These are phyloP conservation scores for Dysphania ambrosioides DNA, from an alignment of 148 eudicot genomes.

Conservation along the genomic window DNA sequence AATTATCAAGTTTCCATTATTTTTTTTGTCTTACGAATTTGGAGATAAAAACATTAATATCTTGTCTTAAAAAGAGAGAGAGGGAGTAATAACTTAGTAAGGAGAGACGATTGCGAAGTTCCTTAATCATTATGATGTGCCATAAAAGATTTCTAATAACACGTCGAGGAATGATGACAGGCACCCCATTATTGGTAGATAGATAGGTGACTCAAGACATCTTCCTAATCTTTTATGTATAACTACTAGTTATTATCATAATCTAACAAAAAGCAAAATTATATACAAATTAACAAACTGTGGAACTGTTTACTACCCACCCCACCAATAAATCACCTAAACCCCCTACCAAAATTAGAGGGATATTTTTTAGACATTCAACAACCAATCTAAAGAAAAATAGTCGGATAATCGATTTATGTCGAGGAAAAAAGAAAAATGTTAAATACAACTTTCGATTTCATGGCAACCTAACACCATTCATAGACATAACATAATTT, in stretches of 20 bases:
- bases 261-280: slow-evolving; percentile 10
- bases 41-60: too few relatives aligned
- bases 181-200: neutral
- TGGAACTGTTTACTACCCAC: slow-evolving; percentile 24
- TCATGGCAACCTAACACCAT: too few relatives aligned
- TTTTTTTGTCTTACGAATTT: too few relatives aligned
- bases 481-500: too few relatives aligned
- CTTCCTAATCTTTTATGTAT: neutral
- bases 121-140: neutral
- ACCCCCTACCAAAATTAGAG: too few relatives aligned
- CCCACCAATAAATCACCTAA: slow-evolving; percentile 23
- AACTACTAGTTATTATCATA: neutral
- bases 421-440: too few relatives aligned
- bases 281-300: slow-evolving; percentile 1
- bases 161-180: neutral
- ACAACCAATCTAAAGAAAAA: neutral
- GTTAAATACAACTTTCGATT: too few relatives aligned
- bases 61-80: too few relatives aligned
- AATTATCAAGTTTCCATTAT: too few relatives aligned
- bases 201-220: slow-evolving; percentile 5
- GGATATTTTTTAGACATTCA: neutral
- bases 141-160: neutral
- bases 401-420: too few relatives aligned
- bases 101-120: neutral
- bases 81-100: too few relatives aligned